Percentiles rank a stretch among this genome's conserved stretches.
These are phyloP conservation scores for Cyberlindnera misumaiensis DNA, from an alignment of 805 yeast genomes.

Conservation along the genomic window DNA sequence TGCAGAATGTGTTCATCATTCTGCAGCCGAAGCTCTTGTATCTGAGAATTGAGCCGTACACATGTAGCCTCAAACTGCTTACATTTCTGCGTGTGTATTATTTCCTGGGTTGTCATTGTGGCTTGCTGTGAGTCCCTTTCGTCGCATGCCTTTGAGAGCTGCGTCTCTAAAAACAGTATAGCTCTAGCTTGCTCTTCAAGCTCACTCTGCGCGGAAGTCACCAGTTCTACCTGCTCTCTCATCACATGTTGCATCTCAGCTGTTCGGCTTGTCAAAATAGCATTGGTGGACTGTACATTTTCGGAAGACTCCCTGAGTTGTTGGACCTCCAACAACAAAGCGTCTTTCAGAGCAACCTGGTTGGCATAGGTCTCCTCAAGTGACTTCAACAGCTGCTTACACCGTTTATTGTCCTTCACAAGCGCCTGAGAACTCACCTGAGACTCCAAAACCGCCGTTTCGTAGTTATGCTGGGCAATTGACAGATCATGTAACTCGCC, in stretches of 20 bases:
- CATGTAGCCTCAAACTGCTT: conserved; percentile 4
- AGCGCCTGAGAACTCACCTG: background rate
- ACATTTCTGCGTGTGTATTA: background rate
- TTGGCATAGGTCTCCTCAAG: conserved; percentile 8
- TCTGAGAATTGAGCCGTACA: background rate
- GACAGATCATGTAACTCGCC: background rate
- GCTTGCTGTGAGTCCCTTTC: conserved; percentile 1
- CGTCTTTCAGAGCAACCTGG: conserved; percentile 1
- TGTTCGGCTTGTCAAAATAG: background rate
- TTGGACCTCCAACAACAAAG: background rate
- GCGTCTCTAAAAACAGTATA: background rate
- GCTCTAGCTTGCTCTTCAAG: conserved; percentile 3
- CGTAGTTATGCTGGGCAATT: background rate
- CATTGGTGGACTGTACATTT: background rate
- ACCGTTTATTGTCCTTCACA: background rate
- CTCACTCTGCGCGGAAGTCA: conserved; percentile 4
- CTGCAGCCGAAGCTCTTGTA: background rate
- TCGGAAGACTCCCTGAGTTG: background rate
- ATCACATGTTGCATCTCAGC: conserved; percentile 1
- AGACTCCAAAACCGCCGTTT: background rate
- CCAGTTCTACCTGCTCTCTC: conserved; percentile 3
- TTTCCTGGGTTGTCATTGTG: background rate
- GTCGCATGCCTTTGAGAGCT: background rate
- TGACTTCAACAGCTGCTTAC: conserved; percentile 5
- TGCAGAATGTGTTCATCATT: background rate